Base-by-base conservation (phyloP, 495 filamentous ascomycete genomes). In the Terfezia boudieri region DNA sequence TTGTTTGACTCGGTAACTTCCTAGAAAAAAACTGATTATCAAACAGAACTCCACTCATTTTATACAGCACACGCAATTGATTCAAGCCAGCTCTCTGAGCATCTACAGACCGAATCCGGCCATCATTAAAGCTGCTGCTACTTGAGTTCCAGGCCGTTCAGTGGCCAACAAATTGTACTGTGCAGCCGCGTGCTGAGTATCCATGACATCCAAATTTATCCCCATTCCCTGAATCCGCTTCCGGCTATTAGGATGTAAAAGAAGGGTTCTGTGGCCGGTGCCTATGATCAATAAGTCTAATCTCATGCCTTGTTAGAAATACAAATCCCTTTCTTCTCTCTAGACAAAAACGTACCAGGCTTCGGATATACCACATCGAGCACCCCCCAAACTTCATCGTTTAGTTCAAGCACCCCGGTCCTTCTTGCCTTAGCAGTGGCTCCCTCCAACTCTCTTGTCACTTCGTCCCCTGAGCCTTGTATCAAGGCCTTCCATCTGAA, bases 141-240 rank as follows among this genome's bases (percentile, higher is more conserved):
- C 79, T 66, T 84, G 78, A 17, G 71, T 68, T 10, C 87, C 76
- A 22, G 84, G 83, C 50, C 86, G 71, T 70, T 93, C 86, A 49
- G 84, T 92, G 46, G 82, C 85, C 50, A 93, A 69, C 59, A 93
- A 60, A 64, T 93, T 93, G 62, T 84, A 93, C 71, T 88, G 86
- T 53, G 86, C 81, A 16, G 88, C 87, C 20, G 90, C 90, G 70
- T 95, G 95, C 56, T 86, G 71, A 37, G 90, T 99, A 71, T 95
- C 90, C 66, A 84, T 75, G 11, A 95, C 74, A 61, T 99, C 90
- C 32, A 96, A 70, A 56, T 84, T 73, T 56, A 99, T 81, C 0
- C 90, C 90, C 54, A 96, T 58, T 22, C 74, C 74, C 60, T 79
- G 82, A 54, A 99, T 78, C 57, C 75, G 70, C 56, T 71, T 70